Percentiles rank a stretch among this genome's conserved stretches.
phyloP scores from a whole-genome alignment of 805 yeast species.

The Kodamaea kakaduensis region DNA sequence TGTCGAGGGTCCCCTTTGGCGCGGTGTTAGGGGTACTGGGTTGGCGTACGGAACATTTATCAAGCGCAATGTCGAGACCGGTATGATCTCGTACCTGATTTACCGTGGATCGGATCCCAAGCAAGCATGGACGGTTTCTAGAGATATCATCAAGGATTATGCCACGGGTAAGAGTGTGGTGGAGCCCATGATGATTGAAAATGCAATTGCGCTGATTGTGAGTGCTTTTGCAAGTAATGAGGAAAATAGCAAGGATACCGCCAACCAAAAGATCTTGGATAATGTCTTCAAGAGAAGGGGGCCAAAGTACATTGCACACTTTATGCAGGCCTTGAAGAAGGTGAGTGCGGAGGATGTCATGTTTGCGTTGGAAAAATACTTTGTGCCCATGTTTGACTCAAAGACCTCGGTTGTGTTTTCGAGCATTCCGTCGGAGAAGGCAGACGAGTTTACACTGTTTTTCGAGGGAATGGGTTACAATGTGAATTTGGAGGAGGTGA shows the following conservation, averaged over 20 bases:
- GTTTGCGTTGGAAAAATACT: constrained; percentile 51
- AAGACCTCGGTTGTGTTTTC: constrained; percentile 57
- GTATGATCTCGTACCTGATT: constrained; percentile 60
- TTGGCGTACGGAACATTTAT: constrained; percentile 84
- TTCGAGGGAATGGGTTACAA: constrained; percentile 56
- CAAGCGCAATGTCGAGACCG: constrained; percentile 56
- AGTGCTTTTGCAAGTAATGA: constrained; percentile 66
- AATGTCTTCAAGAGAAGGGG: constrained; percentile 67
- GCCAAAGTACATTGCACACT: constrained; percentile 51
- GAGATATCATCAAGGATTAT: constrained; percentile 57
- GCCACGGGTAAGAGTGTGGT: constrained; percentile 52
- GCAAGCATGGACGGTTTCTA: constrained; percentile 60
- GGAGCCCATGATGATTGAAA: constrained; percentile 59
- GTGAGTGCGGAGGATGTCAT: constrained; percentile 53
- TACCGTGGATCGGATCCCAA: constrained; percentile 83
- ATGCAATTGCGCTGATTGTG: constrained; percentile 74
- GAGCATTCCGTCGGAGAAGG: constrained; percentile 68
- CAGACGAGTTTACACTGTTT: constrained; percentile 41
- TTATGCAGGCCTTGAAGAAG: constrained; percentile 49
- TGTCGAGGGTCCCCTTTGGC: constrained; percentile 96
- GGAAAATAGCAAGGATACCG: constrained; percentile 62
- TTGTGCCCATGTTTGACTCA: constrained; percentile 60
- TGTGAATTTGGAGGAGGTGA: constrained; percentile 54
- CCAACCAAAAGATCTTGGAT: constrained; percentile 62
- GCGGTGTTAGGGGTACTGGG: constrained; percentile 92